These are phyloP conservation scores for Solanum pinnatisectum DNA, from an alignment of 257 asterid genomes.

Conservation along the genomic window DNA sequence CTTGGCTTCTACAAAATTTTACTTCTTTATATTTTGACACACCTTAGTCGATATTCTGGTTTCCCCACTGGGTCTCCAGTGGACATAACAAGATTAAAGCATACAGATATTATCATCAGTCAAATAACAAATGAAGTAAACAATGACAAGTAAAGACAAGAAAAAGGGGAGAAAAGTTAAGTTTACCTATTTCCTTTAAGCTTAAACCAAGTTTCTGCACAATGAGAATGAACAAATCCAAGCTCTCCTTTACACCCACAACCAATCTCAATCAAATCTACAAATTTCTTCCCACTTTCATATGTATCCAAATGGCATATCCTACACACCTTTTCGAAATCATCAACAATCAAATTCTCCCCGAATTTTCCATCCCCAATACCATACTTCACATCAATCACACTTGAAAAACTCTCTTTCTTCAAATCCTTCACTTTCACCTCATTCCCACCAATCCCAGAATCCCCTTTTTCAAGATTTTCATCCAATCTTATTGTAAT, in stretches of 20 bases:
- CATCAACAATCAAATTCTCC: background rate
- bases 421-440: background rate
- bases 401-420: slow-evolving; percentile 13
- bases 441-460: background rate
- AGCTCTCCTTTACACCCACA: slow-evolving; percentile 94
- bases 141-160: background rate
- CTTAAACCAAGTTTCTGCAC: slow-evolving; percentile 80
- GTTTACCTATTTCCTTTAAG: slow-evolving; percentile 57
- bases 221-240: slow-evolving; percentile 55
- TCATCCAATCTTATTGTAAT: background rate
- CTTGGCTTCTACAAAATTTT: too few relatives aligned
- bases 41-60: too few relatives aligned
- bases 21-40: too few relatives aligned
- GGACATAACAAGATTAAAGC: background rate
- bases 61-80: too few relatives aligned
- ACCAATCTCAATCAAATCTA: slow-evolving; percentile 67
- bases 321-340: slow-evolving; percentile 36
- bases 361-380: background rate
- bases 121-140: background rate
- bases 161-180: background rate
- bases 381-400: slow-evolving; percentile 22
- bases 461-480: background rate
- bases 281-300: slow-evolving; percentile 20
- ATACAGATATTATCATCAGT: background rate
- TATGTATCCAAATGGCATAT: slow-evolving; percentile 65